These are phyloP conservation scores for Coemansia sp. DNA, from an alignment of 192 early-diverging fungal species.

Conservation along the genomic window DNA sequence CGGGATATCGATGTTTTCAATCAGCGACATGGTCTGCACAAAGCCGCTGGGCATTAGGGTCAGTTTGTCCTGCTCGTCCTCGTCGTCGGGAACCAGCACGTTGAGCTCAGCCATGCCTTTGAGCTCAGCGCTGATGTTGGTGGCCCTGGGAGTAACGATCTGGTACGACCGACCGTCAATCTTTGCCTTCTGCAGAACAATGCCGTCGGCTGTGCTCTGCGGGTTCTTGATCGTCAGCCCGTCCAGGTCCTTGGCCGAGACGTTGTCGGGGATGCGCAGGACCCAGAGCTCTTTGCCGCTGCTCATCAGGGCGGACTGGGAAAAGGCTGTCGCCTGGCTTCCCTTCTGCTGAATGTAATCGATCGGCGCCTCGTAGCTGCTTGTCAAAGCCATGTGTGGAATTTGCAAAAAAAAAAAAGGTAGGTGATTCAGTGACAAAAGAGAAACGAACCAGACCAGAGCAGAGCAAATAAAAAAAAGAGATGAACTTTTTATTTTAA, in stretches of 20 bases:
- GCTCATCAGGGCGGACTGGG: constrained; percentile 12
- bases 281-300: constrained; percentile 47
- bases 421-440: neutral
- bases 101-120: constrained; percentile 47
- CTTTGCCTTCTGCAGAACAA: constrained; percentile 16
- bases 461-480: constrained; percentile 6
- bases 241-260: constrained; percentile 30
- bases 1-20: constrained; percentile 40
- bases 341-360: constrained; percentile 30
- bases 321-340: constrained; percentile 8
- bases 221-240: constrained; percentile 46
- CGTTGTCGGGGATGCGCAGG: constrained; percentile 45
- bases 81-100: constrained; percentile 43
- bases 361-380: constrained; percentile 33
- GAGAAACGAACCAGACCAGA: neutral
- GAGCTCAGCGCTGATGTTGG: constrained; percentile 23
- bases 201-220: constrained; percentile 20
- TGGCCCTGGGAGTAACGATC: constrained; percentile 18
- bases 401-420: neutral
- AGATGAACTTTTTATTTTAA: neutral
- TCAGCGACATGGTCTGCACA: constrained; percentile 28
- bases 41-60: constrained; percentile 30
- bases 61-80: constrained; percentile 19
- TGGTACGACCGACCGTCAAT: constrained; percentile 18
- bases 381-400: neutral